These are phyloP conservation scores for Cryptosporidium bovis DNA, from an alignment of 169 alveolate species.

Conservation along the genomic window DNA sequence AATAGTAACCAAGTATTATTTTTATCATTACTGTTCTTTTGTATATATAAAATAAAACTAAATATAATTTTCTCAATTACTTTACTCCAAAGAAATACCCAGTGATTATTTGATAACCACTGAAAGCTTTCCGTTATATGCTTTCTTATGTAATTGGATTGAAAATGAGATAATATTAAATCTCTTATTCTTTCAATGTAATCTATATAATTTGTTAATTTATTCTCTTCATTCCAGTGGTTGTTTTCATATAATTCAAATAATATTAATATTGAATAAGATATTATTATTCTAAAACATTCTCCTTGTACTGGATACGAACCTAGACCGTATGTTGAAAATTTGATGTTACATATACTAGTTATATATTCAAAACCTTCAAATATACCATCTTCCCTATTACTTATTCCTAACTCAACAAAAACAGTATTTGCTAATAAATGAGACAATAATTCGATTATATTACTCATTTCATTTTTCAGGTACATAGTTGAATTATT, in stretches of 20 bases:
- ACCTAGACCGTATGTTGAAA: conserved; percentile 49
- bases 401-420: background rate
- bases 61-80: conserved; percentile 12
- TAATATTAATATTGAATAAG: conserved; percentile 13
- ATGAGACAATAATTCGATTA: conserved; percentile 33
- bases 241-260: background rate
- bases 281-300: conserved; percentile 33
- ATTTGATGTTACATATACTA: conserved; percentile 9
- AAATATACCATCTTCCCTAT: background rate
- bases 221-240: no score
- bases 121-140: conserved; percentile 47
- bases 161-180: conserved; percentile 14
- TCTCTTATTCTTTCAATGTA: conserved; percentile 16
- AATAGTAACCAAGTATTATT: conserved; percentile 15
- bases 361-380: conserved; percentile 9
- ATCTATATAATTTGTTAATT: background rate
- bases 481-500: background rate
- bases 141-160: conserved; percentile 32
- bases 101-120: conserved; percentile 58
- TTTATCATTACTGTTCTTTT: background rate
- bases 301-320: conserved; percentile 56
- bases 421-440: conserved; percentile 14
- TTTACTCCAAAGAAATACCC: conserved; percentile 61
- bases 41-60: background rate
- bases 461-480: background rate